phyloP scores from a whole-genome alignment of 2,329 filamentous ascomycete species.

The Salinomyces thailandicus region DNA sequence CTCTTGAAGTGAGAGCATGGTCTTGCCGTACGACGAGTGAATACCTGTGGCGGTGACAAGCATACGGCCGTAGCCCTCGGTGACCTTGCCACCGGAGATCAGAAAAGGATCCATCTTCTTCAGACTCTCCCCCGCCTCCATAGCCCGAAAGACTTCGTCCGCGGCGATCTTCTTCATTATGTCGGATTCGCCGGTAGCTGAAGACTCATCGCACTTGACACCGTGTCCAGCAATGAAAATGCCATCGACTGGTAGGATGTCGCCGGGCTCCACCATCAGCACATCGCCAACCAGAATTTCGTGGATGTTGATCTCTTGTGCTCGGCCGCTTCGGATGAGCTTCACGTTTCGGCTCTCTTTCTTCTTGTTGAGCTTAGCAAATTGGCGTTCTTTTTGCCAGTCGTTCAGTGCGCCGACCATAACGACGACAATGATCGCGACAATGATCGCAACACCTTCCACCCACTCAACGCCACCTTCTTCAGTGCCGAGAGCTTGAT shows the following conservation, averaged over 20 bases:
- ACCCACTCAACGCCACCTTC: constrained; percentile 64
- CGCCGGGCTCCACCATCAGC: constrained; percentile 61
- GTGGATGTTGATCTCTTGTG: constrained; percentile 57
- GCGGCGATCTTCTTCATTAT: constrained; percentile 56
- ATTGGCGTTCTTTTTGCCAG: constrained; percentile 72
- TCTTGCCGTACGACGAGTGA: constrained; percentile 66
- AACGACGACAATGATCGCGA: constrained; percentile 66
- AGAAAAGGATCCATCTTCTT: constrained; percentile 73
- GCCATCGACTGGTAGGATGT: constrained; percentile 62
- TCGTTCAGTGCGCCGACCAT: constrained; percentile 69
- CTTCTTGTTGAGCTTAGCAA: constrained; percentile 69
- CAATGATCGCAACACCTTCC: constrained; percentile 68
- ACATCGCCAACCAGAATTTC: constrained; percentile 66
- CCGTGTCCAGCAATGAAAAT: constrained; percentile 59
- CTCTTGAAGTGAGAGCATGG: constrained; percentile 66
- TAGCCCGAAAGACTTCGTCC: constrained; percentile 55
- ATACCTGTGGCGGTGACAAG: constrained; percentile 64
- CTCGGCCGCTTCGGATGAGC: constrained; percentile 63
- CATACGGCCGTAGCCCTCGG: constrained; percentile 65
- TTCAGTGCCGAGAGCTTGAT: constrained; percentile 46
- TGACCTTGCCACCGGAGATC: constrained; percentile 72
- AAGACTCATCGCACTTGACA: constrained; percentile 63
- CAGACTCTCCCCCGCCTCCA: constrained; percentile 50
- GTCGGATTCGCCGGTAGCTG: constrained; percentile 66
- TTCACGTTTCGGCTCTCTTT: constrained; percentile 68